These are phyloP conservation scores for Ichthyophthirius multifiliis DNA, from an alignment of 169 alveolate species.

Conservation along the genomic window DNA sequence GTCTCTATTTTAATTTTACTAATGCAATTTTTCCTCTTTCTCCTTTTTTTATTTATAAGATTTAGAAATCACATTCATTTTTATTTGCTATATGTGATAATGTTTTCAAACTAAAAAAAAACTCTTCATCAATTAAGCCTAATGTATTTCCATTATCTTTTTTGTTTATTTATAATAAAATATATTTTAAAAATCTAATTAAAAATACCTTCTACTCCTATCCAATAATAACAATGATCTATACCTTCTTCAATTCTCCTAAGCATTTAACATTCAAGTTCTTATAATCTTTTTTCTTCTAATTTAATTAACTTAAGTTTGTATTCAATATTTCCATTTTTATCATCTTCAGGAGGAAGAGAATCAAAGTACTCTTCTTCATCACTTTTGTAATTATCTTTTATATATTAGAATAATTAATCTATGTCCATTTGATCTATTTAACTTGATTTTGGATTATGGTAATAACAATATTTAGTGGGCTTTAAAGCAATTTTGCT, in stretches of 20 bases:
- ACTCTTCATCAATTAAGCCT: background rate
- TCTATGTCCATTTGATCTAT: conserved; percentile 4
- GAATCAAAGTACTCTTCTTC: background rate
- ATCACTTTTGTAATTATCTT: background rate
- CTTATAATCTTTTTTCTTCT: background rate
- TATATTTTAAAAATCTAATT: background rate
- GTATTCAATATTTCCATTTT: background rate
- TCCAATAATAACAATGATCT: conserved; percentile 5
- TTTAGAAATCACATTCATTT: background rate
- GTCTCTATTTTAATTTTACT: background rate
- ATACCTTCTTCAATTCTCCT: background rate
- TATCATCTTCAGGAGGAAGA: background rate
- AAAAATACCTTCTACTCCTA: conserved; percentile 5
- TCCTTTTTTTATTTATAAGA: background rate
- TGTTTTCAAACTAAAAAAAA: background rate
- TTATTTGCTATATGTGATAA: background rate
- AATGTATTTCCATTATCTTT: conserved; percentile 1
- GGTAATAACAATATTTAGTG: background rate
- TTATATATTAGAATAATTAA: background rate
- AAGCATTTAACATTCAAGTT: background rate
- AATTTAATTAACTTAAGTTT: background rate
- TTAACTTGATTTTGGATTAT: background rate
- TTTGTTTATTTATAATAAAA: background rate
- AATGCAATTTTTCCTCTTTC: background rate
- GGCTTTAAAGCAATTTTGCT: too few relatives aligned